phyloP scores from a whole-genome alignment of 2,329 filamentous ascomycete genomes.

The Apiospora malaysiana region DNA sequence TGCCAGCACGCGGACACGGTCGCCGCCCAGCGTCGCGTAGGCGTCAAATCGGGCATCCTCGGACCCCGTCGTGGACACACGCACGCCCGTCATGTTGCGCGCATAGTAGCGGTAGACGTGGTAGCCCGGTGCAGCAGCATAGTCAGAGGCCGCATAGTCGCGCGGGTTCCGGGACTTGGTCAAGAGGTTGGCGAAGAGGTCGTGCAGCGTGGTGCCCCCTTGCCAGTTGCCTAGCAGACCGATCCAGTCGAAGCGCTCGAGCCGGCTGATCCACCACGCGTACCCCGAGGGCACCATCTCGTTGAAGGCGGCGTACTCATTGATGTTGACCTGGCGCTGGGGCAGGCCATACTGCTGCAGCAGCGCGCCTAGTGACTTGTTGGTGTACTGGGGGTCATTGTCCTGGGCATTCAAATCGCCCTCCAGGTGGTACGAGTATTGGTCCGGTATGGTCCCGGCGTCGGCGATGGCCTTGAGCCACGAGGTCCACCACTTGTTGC shows the following conservation, averaged over 20 bases:
- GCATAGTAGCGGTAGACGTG: slow-evolving; percentile 56
- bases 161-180: slow-evolving; percentile 22
- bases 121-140: slow-evolving; percentile 40
- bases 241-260: slow-evolving; percentile 23
- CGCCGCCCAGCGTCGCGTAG: slow-evolving; percentile 42
- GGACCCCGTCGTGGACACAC: slow-evolving; percentile 43
- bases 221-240: slow-evolving; percentile 24
- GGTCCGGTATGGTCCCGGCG: slow-evolving; percentile 24
- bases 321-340: slow-evolving; percentile 22
- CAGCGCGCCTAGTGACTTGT: slow-evolving; percentile 22
- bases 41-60: slow-evolving; percentile 44
- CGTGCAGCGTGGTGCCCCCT: slow-evolving; percentile 22
- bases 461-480: slow-evolving; percentile 24
- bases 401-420: slow-evolving; percentile 14
- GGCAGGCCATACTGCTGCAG: slow-evolving; percentile 18
- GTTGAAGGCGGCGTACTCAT: slow-evolving; percentile 23
- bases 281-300: slow-evolving; percentile 24
- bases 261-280: slow-evolving; percentile 24
- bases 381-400: slow-evolving; percentile 26
- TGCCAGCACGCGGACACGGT: slow-evolving; percentile 42
- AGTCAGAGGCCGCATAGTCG: slow-evolving; percentile 24
- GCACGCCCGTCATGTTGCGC: slow-evolving; percentile 48
- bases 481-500: slow-evolving; percentile 24
- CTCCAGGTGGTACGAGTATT: slow-evolving; percentile 26
- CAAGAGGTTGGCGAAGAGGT: slow-evolving; percentile 24